Base-by-base conservation (phyloP, 768 basidiomycete species). In the Nidularia pulvinata region DNA sequence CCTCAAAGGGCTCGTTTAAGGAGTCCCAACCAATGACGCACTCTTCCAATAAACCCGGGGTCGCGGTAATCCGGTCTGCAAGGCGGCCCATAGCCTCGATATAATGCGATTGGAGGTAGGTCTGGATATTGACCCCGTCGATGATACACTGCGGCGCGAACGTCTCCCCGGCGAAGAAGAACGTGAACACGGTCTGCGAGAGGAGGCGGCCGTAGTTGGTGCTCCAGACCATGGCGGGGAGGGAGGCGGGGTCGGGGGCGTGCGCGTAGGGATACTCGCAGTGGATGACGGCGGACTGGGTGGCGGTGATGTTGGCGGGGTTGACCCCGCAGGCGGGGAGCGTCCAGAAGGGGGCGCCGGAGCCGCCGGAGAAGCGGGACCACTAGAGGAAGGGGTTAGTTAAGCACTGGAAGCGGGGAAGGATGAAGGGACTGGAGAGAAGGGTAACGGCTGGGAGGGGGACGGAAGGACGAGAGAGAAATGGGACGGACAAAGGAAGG, bases 1-100 rank as follows among this genome's bases (percentile, higher is more conserved):
- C 97, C 59, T 95, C 91, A 36, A 85, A 85, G 0, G 97, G 96
- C 68, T 99, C 97, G 67, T 99, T 98, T 69, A 98, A 73, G 60
- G 86, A 89, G 65, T 99, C 97, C 97, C 96, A 98, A 0, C 97
- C 97, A 47, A 98, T 88, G 9, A 99, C 82, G 58, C 93, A 95
- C 39, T 85, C 84, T 33, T 98, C 95, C 19, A 91, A 66, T 36
- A 98, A 68, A 34, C 82, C 87, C 37, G 0, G 88, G 89, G 0
- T 85, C n/a, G 84, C 85, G 5, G 77, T 72, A 49, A 97, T 86
- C 35, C 82, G 78, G 65, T 93, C 87, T 0, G 90, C 93, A 30
- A 97, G 78, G 39, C 74, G 73, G 2, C 85, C 89, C 58, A 91
- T 82, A 0, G 95, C 93, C 13, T 77, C 79, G 55, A 91, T 84